A percentile compares a stretch with the other conserved stretches of the same genome.
Conservation (phyloP, 495 filamentous ascomycete genomes). For the Hypoxylon fuscum region DNA sequence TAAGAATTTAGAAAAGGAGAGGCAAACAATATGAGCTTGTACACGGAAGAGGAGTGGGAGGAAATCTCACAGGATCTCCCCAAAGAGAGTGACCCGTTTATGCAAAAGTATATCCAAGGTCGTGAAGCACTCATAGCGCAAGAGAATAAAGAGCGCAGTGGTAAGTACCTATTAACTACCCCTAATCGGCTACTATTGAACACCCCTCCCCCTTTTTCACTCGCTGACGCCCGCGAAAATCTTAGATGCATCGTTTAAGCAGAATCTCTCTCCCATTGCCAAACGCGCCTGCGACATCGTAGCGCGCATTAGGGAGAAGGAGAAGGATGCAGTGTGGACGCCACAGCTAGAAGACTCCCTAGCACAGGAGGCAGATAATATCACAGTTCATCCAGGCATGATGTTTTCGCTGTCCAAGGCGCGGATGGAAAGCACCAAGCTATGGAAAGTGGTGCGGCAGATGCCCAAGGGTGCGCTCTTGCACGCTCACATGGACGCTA, state of each 20-base stretch:
- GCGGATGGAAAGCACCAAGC: conserved; percentile 79
- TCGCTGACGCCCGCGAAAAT: conserved; percentile 12
- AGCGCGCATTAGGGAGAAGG: conserved; percentile 76
- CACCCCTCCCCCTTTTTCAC: not conserved
- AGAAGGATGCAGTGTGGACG: conserved; percentile 77
- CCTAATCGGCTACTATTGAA: not conserved
- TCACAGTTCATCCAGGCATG: conserved; percentile 80
- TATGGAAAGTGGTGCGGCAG: conserved; percentile 83
- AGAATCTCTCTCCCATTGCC: conserved; percentile 77
- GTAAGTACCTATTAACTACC: conserved; percentile 57
- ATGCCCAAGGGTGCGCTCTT: conserved; percentile 94
- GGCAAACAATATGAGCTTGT: conserved; percentile 13
- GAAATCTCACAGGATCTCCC: conserved; percentile 63
- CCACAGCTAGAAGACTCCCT: conserved; percentile 71
- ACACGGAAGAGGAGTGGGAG: conserved; percentile 65
- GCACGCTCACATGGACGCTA: conserved; percentile 88
- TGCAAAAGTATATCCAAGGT: conserved; percentile 79
- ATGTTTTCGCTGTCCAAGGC: conserved; percentile 85
- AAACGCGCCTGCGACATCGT: conserved; percentile 80
- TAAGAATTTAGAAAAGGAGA: not conserved
- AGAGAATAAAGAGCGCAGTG: conserved; percentile 84
- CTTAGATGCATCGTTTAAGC: conserved; percentile 69
- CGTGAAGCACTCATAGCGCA: conserved; percentile 80
- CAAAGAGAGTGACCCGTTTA: conserved; percentile 69
- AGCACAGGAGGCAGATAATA: conserved; percentile 60